Base-by-base conservation (phyloP, 2,329 filamentous ascomycete species). In the Esteya vermicola region DNA sequence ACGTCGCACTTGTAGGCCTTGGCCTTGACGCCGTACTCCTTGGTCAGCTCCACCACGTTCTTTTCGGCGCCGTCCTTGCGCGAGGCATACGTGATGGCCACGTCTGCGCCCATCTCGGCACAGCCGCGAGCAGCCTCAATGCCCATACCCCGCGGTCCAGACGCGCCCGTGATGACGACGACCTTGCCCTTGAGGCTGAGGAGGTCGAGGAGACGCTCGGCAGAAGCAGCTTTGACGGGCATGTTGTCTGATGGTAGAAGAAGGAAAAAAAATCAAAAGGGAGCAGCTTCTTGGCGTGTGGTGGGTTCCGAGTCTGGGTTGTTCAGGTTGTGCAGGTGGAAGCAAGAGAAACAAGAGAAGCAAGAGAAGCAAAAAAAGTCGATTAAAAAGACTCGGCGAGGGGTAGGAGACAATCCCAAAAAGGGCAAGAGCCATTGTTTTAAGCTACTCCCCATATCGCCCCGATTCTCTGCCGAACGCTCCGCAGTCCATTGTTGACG, bases 121-220 rank as follows among this genome's bases (percentile, higher is more conserved):
- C 75, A 70, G 27, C 72, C 78, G n/a, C 78, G 67, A 14, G 78
- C 79, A 9, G 81, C 75, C 44, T 76, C 71, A 22, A 81, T 70
- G 45, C 80, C 80, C 58, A 84, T 82, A 45, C 80, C 80, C 27
- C 72, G 74, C 41, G 82, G 71, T 9, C 76, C 77, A 26, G 74
- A 81, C 12, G 78, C 78, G 43, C 80, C 80, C 5, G 78, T 78
- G 45, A 85, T 64, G 50, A 84, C 72, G 48, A 81, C 73, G 38
- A 81, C 81, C 59, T 80, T 80, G 50, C 78, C 78, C 60, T 80
- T 81, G 45, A 84, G 65, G 51, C 75, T 81, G 61, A 85, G 78
- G 50, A 84, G 72, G 54, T 78, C 79, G 47, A 67, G 57, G 50
- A 84, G 69, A 50, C 63, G 64, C 47, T 64, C 63, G 47, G 73